phyloP scores from a whole-genome alignment of 176 grass and related monocot species.

The Zea luxurians region DNA sequence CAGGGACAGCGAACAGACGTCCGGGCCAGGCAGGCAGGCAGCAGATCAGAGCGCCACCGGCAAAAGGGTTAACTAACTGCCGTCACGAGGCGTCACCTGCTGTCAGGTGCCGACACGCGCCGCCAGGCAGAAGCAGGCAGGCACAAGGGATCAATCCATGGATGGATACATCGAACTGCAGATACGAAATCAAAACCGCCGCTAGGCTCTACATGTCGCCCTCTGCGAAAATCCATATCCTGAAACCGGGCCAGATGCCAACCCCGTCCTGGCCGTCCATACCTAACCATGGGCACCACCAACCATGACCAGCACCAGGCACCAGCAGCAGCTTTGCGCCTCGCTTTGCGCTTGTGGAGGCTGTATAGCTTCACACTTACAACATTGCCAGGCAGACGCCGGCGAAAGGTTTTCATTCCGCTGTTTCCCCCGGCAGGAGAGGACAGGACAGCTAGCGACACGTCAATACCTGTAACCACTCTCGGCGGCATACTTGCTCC shows the following conservation, averaged over 20 bases:
- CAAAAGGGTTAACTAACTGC: too few species aligned
- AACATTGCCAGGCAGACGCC: neutral
- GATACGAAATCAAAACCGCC: slow-evolving; percentile 5
- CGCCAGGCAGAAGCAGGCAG: neutral
- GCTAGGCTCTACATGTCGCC: slow-evolving; percentile 36
- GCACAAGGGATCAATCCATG: neutral
- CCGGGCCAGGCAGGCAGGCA: too few species aligned
- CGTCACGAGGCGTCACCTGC: neutral
- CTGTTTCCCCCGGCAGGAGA: neutral
- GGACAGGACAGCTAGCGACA: neutral
- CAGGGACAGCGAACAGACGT: neutral
- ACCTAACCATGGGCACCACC: slow-evolving; percentile 21
- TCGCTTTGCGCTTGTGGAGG: neutral
- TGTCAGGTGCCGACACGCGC: neutral
- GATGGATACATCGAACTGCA: slow-evolving; percentile 1
- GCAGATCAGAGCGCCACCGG: too few species aligned
- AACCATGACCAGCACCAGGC: neutral
- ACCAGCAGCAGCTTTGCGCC: slow-evolving; percentile 10
- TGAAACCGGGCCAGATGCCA: slow-evolving; percentile 20
- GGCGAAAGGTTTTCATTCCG: neutral
- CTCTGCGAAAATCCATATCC: slow-evolving; percentile 31
- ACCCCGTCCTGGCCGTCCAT: neutral
- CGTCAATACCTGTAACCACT: slow-evolving; percentile 68
- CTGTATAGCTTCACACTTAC: neutral
- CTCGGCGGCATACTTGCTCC: slow-evolving; percentile 70